Conservation (phyloP, 805 yeast genomes). For the Ogataea pignaliae region DNA sequence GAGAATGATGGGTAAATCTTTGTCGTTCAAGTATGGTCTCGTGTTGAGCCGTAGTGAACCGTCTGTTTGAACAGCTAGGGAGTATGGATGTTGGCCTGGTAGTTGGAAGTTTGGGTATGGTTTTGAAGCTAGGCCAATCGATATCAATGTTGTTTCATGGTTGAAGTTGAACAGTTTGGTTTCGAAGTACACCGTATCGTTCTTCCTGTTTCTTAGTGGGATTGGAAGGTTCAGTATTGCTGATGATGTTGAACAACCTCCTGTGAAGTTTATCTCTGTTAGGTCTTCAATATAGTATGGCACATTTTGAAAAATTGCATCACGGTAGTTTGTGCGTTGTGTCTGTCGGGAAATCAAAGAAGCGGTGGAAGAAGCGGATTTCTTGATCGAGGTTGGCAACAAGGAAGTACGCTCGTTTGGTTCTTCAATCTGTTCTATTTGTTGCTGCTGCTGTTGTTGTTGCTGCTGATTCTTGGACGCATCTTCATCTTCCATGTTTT, state of each 20-base stretch:
- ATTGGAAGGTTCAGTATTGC: constrained; percentile 30
- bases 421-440: constrained; percentile 1
- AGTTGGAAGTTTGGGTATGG: constrained; percentile 73
- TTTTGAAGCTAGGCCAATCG: constrained; percentile 64
- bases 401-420: constrained; percentile 17
- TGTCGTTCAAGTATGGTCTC: constrained; percentile 50
- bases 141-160: constrained; percentile 45
- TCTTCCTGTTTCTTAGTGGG: constrained; percentile 32
- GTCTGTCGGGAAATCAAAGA: too few relatives aligned
- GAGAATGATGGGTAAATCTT: constrained; percentile 39
- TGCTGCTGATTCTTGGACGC: background rate
- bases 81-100: constrained; percentile 69
- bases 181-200: constrained; percentile 65
- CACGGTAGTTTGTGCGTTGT: constrained; percentile 9
- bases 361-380: background rate
- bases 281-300: constrained; percentile 31
- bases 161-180: constrained; percentile 42
- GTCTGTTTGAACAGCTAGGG: constrained; percentile 68
- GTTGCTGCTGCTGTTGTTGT: background rate
- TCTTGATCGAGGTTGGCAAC: constrained; percentile 10
- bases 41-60: constrained; percentile 62
- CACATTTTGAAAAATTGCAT: constrained; percentile 10
- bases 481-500: constrained; percentile 15
- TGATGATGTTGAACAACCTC: constrained; percentile 16
- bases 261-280: constrained; percentile 27